Evolutionary conservation across 2,329 filamentous ascomycete species (phyloP).

Genomic region (Colletotrichum sp.): DNA sequence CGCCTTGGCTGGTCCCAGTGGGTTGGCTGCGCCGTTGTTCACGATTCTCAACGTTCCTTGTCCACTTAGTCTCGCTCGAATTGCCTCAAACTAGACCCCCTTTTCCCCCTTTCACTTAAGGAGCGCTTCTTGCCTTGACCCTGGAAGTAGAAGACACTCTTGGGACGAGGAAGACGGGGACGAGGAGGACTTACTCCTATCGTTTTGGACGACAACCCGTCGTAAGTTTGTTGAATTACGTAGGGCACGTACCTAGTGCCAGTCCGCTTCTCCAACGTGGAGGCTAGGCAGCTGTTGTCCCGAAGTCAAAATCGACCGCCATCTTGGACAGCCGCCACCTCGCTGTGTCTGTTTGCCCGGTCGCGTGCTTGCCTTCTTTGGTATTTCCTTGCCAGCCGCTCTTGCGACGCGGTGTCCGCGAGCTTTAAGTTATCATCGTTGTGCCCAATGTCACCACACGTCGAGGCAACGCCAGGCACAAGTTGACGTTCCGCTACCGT

Average conservation of each 20-base stretch:
- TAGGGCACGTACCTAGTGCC: neutral
- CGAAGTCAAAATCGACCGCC: neutral
- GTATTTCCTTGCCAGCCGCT: neutral
- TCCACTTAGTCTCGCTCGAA: neutral
- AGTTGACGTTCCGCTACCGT: neutral
- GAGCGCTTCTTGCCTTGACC: neutral
- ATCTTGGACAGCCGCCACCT: neutral
- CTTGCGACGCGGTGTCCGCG: neutral
- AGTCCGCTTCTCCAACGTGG: neutral
- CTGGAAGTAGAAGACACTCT: neutral
- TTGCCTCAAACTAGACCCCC: neutral
- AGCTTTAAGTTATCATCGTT: neutral
- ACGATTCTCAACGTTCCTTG: neutral
- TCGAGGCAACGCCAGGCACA: neutral
- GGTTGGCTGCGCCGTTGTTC: neutral
- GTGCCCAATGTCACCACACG: neutral
- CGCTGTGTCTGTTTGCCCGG: neutral
- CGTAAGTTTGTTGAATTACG: neutral
- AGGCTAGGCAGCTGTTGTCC: neutral
- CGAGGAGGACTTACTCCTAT: neutral
- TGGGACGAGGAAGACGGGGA: neutral
- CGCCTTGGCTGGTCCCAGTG: neutral
- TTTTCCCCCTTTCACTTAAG: neutral
- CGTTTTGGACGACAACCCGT: neutral
- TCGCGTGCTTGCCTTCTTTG: neutral